Conservation (phyloP, 441 rosid species). For the Pelargonium citronellum region DNA sequence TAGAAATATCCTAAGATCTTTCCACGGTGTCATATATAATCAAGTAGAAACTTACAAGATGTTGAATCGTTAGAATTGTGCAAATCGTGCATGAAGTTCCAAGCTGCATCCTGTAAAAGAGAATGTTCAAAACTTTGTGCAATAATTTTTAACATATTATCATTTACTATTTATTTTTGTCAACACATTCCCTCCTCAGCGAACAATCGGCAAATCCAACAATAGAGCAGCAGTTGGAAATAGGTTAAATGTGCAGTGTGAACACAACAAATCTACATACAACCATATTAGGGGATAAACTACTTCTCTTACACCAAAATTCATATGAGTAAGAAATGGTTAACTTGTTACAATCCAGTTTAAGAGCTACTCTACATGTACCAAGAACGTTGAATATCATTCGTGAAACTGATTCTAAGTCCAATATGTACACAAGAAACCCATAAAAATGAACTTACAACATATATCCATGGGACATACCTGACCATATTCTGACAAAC, state of each 20-base stretch:
- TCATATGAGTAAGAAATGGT: no score
- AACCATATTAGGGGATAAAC: no score
- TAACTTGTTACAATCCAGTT: no score
- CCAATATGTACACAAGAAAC: neutral
- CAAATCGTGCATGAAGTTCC: constrained; percentile 31
- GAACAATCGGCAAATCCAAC: neutral
- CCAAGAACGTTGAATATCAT: no score
- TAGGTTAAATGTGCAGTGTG: neutral
- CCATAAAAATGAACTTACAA: neutral
- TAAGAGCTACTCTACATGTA: no score
- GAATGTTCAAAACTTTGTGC: constrained; percentile 6
- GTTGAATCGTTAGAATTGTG: constrained; percentile 25
- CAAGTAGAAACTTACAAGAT: constrained; percentile 31
- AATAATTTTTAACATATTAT: neutral
- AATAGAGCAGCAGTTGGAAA: neutral
- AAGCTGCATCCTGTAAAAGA: constrained; percentile 35
- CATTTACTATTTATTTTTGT: neutral
- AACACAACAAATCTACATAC: no score
- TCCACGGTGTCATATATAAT: neutral
- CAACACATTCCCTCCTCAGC: neutral
- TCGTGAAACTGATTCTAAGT: neutral
- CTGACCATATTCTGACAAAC: constrained; percentile 41
- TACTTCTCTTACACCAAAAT: no score
- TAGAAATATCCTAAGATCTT: constrained; percentile 3
- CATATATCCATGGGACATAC: constrained; percentile 27